Conservation (phyloP, 176 grass and related monocot species). For the Cenchrus purpureus region DNA sequence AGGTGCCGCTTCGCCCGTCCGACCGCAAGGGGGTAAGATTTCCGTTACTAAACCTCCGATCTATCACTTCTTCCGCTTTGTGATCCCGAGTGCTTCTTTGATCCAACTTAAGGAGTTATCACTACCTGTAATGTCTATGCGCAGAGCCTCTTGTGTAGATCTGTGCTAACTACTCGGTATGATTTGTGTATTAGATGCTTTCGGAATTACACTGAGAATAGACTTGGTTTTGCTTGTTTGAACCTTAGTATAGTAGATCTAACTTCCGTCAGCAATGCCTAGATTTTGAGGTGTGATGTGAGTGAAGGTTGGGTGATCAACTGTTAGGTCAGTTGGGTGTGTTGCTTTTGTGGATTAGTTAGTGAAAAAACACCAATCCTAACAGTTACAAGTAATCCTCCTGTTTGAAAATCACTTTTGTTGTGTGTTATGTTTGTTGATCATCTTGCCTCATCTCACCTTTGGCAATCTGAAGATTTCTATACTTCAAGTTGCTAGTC, state of each 20-base stretch:
- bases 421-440: background rate
- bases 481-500: conserved; percentile 42
- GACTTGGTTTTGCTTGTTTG: background rate
- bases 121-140: background rate
- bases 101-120: background rate
- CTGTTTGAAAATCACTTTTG: background rate
- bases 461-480: conserved; percentile 41
- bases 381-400: background rate
- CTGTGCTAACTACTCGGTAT: background rate
- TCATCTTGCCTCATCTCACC: conserved; percentile 35
- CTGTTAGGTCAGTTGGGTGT: background rate
- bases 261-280: background rate
- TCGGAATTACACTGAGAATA: background rate
- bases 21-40: conserved; percentile 61
- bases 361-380: background rate
- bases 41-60: background rate
- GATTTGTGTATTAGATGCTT: background rate
- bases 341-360: background rate
- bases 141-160: background rate
- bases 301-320: background rate
- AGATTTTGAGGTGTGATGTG: background rate
- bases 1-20: conserved; percentile 61
- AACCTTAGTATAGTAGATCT: background rate
- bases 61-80: background rate
- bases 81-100: too few species aligned